phyloP scores from a whole-genome alignment of 2,329 filamentous ascomycete genomes.

The Colletotrichum simmondsii region DNA sequence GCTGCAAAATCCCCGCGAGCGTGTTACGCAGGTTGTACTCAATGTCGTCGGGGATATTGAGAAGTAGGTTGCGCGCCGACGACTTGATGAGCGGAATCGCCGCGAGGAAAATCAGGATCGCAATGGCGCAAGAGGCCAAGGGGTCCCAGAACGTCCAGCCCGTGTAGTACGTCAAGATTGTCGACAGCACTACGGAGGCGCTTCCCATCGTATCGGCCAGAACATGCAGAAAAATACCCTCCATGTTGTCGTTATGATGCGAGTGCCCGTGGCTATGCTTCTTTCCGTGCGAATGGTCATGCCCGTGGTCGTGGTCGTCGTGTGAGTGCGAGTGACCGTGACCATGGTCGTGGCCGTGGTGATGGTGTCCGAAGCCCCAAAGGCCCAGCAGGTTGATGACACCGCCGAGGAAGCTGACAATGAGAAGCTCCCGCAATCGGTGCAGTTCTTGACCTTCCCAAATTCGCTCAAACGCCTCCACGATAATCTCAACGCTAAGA shows the following conservation, averaged over 20 bases:
- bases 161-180: constrained; percentile 84
- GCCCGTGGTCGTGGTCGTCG: constrained; percentile 53
- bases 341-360: constrained; percentile 61
- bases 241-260: constrained; percentile 93
- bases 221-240: constrained; percentile 96
- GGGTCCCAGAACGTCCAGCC: constrained; percentile 97
- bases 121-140: constrained; percentile 92
- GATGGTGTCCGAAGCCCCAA: constrained; percentile 80
- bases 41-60: constrained; percentile 84
- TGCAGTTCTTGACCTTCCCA: constrained; percentile 86
- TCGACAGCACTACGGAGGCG: constrained; percentile 93
- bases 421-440: constrained; percentile 84
- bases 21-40: constrained; percentile 92
- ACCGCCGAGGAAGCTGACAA: constrained; percentile 88
- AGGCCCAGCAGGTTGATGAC: constrained; percentile 94
- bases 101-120: constrained; percentile 91
- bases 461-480: constrained; percentile 90
- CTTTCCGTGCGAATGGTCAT: constrained; percentile 53
- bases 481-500: constrained; percentile 94
- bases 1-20: constrained; percentile 82
- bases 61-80: constrained; percentile 83
- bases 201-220: constrained; percentile 95
- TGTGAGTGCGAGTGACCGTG: constrained; percentile 50
- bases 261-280: constrained; percentile 52
- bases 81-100: constrained; percentile 88